phyloP scores from a whole-genome alignment of 1,284 basidiomycete genomes.

The Coriolopsis trogii region DNA sequence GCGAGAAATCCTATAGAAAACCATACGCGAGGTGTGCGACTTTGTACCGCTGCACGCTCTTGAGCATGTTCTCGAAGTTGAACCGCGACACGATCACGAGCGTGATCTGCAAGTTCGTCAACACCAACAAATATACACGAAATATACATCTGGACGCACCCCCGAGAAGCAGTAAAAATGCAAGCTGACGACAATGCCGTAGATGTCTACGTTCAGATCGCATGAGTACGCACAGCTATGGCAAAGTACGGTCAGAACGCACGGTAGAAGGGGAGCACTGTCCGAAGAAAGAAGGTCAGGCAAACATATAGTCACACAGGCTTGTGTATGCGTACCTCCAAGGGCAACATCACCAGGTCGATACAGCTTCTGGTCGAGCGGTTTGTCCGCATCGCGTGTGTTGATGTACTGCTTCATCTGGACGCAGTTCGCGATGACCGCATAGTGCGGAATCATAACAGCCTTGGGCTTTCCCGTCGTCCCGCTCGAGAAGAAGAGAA shows the following conservation, averaged over 20 bases:
- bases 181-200: slow-evolving; percentile 68
- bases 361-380: slow-evolving; percentile 38
- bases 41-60: slow-evolving; percentile 65
- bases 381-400: slow-evolving; percentile 27
- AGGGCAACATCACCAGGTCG: slow-evolving; percentile 57
- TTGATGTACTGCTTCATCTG: slow-evolving; percentile 56
- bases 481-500: slow-evolving; percentile 79
- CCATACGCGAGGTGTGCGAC: slow-evolving; percentile 65
- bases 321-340: slow-evolving; percentile 38
- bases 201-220: slow-evolving; percentile 60
- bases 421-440: slow-evolving; percentile 68
- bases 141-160: slow-evolving; percentile 39
- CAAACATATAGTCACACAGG: not conserved
- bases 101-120: slow-evolving; percentile 32
- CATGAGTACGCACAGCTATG: not conserved
- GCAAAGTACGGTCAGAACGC: slow-evolving; percentile 6
- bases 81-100: slow-evolving; percentile 75
- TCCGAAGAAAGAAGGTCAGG: not conserved
- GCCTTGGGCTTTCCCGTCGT: slow-evolving; percentile 82
- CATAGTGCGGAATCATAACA: slow-evolving; percentile 37
- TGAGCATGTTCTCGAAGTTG: slow-evolving; percentile 64
- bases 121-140: slow-evolving; percentile 14
- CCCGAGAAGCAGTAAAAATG: slow-evolving; percentile 58
- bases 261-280: slow-evolving; percentile 42
- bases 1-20: slow-evolving; percentile 4